Evolutionary conservation across 495 filamentous ascomycete genomes (phyloP), one percentile per base, ranked within the genome.

Genomic region (Daldinia concentrica): DNA sequence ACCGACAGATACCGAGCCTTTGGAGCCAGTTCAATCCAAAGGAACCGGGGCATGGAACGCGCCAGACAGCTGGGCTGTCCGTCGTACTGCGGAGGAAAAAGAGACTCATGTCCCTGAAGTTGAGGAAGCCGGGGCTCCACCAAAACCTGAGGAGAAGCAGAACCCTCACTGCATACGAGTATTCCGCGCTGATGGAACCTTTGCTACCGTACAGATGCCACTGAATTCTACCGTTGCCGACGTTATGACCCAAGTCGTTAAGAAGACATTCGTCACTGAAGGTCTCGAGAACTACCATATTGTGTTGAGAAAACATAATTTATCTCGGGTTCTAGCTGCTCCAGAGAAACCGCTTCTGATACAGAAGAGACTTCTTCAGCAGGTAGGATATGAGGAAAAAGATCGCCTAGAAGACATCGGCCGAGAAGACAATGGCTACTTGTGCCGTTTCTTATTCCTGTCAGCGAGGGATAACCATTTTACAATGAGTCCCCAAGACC

Each of bases 361-460:
- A 72, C 96, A 99, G 76, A 98, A 97, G 79, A 88, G 90, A 30
- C 84, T 99, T 27, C 85, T 99, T 7, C 91, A 97, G 79, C 93
- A 98, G 79, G 91, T 93, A 32, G 95, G 95, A 12, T 99, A 97
- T 76, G 91, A 90, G n/a, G 86, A 91, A 30, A 89, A 88, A 24
- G 96, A 99, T 76, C 88, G 87, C 41, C 88, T 98, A 45, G 95
- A 98, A 74, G 95, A 98, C 64, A 89, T 99, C 58, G 95, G 95
- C n/a, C 89, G 95, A 50, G 95, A 99, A 78, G 95, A 99, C 79
- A 96, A 98, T 79, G 95, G 94, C 74, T 98, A 98, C 72, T 85
- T 99, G 6, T 94, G 94, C 74, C 93, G 95, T 7, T 98, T 98
- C 80, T 92, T 93, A 26, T 99, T 98, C 77, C 83, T 97, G 56